Conservation (phyloP, 108 stramenopile species). For the Bacterosira constricta region DNA sequence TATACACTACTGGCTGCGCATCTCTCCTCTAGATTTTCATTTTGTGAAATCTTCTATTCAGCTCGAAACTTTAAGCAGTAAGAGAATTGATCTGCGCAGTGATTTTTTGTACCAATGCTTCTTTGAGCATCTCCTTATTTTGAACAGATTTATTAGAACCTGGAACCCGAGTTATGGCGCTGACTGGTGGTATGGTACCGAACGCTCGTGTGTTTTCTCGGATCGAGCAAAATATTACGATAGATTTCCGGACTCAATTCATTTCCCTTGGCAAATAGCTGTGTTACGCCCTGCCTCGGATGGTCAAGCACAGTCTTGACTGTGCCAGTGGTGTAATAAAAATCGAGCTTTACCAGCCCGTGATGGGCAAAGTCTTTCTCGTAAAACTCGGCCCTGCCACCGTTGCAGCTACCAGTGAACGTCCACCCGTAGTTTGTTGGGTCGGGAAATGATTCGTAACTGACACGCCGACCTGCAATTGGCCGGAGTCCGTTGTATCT, state of each 20-base stretch:
- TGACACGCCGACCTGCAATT: conserved; percentile 3
- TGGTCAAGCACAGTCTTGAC: conserved; percentile 52
- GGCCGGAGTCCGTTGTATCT: conserved; percentile 35
- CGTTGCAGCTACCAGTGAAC: conserved; percentile 43
- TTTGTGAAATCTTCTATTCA: too few species aligned
- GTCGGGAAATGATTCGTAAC: conserved; percentile 42
- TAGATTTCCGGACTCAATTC: conserved; percentile 33
- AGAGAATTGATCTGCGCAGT: too few species aligned
- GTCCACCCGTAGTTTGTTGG: conserved; percentile 51
- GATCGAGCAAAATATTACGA: conserved; percentile 36
- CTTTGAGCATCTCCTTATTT: too few species aligned
- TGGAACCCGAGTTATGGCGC: neutral
- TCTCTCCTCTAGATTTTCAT: too few species aligned
- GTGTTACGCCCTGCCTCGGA: conserved; percentile 43
- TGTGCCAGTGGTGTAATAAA: conserved; percentile 52
- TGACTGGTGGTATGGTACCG: conserved; percentile 21
- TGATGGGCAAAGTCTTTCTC: conserved; percentile 17
- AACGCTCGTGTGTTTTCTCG: conserved; percentile 43
- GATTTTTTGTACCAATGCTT: too few species aligned
- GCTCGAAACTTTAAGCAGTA: too few species aligned
- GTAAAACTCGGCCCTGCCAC: conserved; percentile 43
- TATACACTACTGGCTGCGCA: too few species aligned
- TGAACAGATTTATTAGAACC: too few species aligned
- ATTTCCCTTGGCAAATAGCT: conserved; percentile 36
- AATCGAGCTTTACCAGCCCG: conserved; percentile 47